Evolutionary conservation across 371 early-diverging fungal species (phyloP).

Genomic region (Circinella minor): DNA sequence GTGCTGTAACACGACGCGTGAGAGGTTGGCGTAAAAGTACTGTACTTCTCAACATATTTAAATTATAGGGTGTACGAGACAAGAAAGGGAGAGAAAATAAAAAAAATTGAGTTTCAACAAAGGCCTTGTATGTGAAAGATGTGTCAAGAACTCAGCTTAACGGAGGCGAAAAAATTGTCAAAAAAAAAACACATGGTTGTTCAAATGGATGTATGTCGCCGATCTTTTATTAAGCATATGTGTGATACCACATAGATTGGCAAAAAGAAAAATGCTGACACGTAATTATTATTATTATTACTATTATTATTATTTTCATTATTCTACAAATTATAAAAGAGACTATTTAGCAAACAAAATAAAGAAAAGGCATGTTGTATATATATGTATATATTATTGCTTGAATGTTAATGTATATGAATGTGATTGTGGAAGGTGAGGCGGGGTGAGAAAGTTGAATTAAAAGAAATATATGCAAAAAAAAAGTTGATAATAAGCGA

Average conservation of each 20-base stretch:
- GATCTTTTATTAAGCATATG: no score
- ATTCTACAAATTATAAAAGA: no score
- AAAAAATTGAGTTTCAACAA: conserved; percentile 1
- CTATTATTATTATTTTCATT: no score
- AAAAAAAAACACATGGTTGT: neutral
- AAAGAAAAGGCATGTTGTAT: no score
- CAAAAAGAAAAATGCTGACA: no score
- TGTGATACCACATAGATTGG: no score
- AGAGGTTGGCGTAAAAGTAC: conserved; percentile 8
- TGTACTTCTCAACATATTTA: neutral
- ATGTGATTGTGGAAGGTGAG: no score
- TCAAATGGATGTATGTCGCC: neutral
- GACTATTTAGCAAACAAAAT: no score
- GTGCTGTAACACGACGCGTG: neutral
- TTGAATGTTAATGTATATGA: no score
- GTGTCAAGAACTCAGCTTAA: neutral
- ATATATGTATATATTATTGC: no score
- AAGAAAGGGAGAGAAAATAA: neutral
- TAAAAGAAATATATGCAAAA: neutral
- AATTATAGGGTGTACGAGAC: neutral
- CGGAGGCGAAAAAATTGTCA: neutral
- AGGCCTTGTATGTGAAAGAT: neutral
- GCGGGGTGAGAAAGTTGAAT: neutral
- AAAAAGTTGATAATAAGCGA: neutral
- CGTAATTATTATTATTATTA: neutral